A percentile compares a stretch with the other conserved stretches of the same genome.
phyloP scores from a whole-genome alignment of 352 stramenopile species.

The Phytopythium ostracodes region DNA sequence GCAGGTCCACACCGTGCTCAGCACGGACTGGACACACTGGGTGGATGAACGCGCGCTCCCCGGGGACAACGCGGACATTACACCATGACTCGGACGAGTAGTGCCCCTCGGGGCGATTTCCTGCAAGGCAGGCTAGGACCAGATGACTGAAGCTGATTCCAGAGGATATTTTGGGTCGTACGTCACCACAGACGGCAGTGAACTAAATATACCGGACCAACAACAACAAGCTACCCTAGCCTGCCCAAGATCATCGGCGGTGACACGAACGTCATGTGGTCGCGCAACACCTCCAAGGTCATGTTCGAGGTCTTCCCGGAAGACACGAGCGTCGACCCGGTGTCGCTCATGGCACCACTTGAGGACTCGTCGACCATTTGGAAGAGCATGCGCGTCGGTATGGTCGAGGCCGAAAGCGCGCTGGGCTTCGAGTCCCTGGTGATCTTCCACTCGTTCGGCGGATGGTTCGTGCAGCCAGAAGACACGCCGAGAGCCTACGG shows the following conservation, averaged over 20 bases:
- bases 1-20: no score
- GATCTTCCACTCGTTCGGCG: slow-evolving; percentile 6
- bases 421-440: slow-evolving; percentile 6
- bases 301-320: slow-evolving; percentile 7
- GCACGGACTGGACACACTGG: no score
- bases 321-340: slow-evolving; percentile 4
- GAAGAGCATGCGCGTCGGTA: slow-evolving; percentile 12
- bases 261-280: slow-evolving; percentile 18
- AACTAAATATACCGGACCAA: no score
- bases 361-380: slow-evolving; percentile 16
- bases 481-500: slow-evolving; percentile 4
- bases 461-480: background rate
- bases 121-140: no score
- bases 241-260: slow-evolving; percentile 18
- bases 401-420: slow-evolving; percentile 7
- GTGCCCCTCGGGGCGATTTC: no score
- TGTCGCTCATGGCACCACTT: background rate
- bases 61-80: no score
- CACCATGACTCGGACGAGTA: no score
- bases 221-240: slow-evolving; percentile 13
- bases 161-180: no score
- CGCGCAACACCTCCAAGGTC: slow-evolving; percentile 12
- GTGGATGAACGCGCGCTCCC: no score
- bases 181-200: no score
- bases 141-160: no score